phyloP scores from a whole-genome alignment of 768 basidiomycete genomes.

The Lentinula sp. region DNA sequence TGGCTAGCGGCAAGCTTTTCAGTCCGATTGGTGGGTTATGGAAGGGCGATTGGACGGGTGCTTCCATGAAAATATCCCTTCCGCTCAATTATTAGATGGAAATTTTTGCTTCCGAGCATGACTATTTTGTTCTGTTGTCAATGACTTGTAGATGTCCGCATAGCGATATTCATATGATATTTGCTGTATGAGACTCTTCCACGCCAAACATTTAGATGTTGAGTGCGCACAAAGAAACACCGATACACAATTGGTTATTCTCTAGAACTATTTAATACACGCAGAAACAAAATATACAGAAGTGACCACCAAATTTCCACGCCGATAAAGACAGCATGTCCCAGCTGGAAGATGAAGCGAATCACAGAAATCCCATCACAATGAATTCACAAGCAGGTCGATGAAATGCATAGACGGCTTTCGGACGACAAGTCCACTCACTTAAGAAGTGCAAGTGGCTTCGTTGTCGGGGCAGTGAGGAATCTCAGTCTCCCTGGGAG shows the following conservation, averaged over 20 bases:
- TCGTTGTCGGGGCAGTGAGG: slow-evolving; percentile 1
- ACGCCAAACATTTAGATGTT: no score
- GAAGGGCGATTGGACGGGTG: background rate
- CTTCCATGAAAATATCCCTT: background rate
- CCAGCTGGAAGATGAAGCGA: background rate
- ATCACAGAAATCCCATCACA: background rate
- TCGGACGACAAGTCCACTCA: background rate
- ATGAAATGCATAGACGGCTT: background rate
- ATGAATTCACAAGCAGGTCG: background rate
- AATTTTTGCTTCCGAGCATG: background rate
- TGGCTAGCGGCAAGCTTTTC: background rate
- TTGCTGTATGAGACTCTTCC: no score
- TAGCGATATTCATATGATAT: no score
- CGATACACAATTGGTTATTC: background rate
- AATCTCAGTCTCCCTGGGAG: background rate
- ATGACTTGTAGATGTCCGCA: no score
- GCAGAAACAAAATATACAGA: background rate
- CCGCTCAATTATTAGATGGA: background rate
- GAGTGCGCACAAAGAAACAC: background rate
- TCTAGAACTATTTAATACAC: background rate
- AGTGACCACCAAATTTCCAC: background rate
- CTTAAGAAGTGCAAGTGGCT: background rate
- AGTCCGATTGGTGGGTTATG: background rate
- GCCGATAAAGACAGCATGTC: background rate
- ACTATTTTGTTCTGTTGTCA: no score